phyloP scores from a whole-genome alignment of 2,329 filamentous ascomycete species.

The Pseudonectria buxi region DNA sequence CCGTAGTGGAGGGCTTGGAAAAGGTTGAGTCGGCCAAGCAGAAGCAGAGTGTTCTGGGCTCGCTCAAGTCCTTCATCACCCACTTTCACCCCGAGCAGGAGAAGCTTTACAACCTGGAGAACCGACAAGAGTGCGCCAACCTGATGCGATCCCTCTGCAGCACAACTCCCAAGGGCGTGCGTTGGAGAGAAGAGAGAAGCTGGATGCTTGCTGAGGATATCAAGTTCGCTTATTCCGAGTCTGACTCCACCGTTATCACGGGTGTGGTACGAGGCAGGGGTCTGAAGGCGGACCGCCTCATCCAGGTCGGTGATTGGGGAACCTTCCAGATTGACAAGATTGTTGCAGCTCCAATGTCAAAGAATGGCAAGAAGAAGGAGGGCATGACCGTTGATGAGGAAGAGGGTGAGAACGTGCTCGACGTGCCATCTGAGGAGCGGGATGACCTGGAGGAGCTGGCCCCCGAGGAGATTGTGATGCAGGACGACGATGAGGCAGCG shows the following conservation, averaged over 20 bases:
- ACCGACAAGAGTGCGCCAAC: conserved; percentile 83
- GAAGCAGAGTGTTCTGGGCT: conserved; percentile 66
- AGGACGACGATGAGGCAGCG: conserved; percentile 39
- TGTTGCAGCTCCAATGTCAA: conserved; percentile 62
- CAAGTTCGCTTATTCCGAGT: conserved; percentile 56
- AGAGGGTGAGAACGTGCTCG: conserved; percentile 52
- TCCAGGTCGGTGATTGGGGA: conserved; percentile 91
- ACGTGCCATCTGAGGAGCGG: conserved; percentile 67
- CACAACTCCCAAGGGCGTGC: conserved; percentile 85
- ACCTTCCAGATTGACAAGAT: conserved; percentile 91
- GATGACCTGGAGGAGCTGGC: conserved; percentile 80
- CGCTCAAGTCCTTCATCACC: conserved; percentile 84
- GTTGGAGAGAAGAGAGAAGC: conserved; percentile 90
- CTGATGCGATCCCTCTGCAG: conserved; percentile 86
- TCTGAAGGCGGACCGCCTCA: conserved; percentile 80
- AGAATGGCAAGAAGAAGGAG: conserved; percentile 53
- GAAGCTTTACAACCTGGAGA: conserved; percentile 84
- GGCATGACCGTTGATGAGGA: conserved; percentile 72
- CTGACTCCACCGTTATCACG: conserved; percentile 65
- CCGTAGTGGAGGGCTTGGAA: conserved; percentile 73
- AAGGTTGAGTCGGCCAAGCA: conserved; percentile 74
- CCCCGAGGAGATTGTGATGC: conserved; percentile 77
- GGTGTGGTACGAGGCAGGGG: conserved; percentile 81
- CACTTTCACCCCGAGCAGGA: conserved; percentile 93
- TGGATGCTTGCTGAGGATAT: conserved; percentile 91